These are phyloP conservation scores for Salix dunnii DNA, from an alignment of 345 rosid species.

Conservation along the genomic window DNA sequence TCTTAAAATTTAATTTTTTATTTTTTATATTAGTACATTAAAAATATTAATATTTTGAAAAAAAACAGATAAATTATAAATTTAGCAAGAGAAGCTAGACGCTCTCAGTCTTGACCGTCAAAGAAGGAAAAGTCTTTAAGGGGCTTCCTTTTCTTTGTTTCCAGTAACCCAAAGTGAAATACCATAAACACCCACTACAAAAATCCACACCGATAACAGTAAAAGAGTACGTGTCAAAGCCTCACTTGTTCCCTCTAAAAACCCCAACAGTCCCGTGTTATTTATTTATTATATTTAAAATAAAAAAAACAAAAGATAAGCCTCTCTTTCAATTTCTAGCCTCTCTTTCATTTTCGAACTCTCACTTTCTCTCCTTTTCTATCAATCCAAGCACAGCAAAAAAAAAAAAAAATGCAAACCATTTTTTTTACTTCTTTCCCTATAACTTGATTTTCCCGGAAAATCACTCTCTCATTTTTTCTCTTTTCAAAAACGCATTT, in stretches of 20 bases:
- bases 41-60: too few relatives aligned
- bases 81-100: too few relatives aligned
- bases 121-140: too few relatives aligned
- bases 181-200: not conserved
- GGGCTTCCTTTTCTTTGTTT: too few relatives aligned
- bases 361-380: conserved; percentile 27
- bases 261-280: conserved; percentile 3
- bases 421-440: not conserved
- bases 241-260: conserved; percentile 11
- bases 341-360: conserved; percentile 3
- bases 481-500: not conserved
- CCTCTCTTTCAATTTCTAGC: conserved; percentile 7
- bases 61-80: too few relatives aligned
- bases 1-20: too few relatives aligned
- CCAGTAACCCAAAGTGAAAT: too few relatives aligned
- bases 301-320: conserved; percentile 29
- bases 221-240: conserved; percentile 30
- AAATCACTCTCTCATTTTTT: not conserved
- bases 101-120: too few relatives aligned
- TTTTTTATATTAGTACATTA: too few relatives aligned
- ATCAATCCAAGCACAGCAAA: not conserved
- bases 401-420: not conserved
- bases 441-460: not conserved
- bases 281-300: not conserved
- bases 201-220: not conserved